Evolutionary conservation across 106 monocot genomes (phyloP), one percentile per base, ranked within the genome.

Genomic region (Acanthochlamys bracteata): DNA sequence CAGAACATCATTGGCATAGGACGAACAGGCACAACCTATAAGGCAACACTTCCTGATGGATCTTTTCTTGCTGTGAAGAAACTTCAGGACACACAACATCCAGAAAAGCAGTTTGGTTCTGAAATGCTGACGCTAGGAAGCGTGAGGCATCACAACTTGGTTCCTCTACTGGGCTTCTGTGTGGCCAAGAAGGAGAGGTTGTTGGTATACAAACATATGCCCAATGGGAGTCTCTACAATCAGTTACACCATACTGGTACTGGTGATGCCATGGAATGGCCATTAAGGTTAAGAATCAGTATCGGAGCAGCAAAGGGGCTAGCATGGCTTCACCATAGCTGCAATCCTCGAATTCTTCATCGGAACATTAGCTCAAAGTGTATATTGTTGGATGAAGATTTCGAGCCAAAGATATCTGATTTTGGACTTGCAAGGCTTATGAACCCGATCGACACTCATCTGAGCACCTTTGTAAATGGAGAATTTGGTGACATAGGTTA

Each of bases 401-500:
- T 66, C 11, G 88, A 88, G 62, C 76, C 88, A 10, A 80, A 78
- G 56, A 88, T 88, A 59, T 83, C 83, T 7, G 78, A 83, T 42
- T 88, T 83, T 64, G 88, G 88, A 14, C 83, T 88, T 17, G 80
- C 88, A 49, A 77, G 88, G 69, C 59, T 88, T 39, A 76, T 83
- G 80, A 80, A 83, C 26, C 80, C 83, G 0, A 53, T 80, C 14
- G 83, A 83, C 64, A 87, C 86, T 4, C 88, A 88, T 69, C 75
- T 88, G 16, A 87, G 86, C 52, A 83, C 86, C 4, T 87, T 87
- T 45, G 76, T 87, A 9, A 87, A 87, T 69, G 86, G 79, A 10
- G 83, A 83, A 47, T 87, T 88, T 56, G 88, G 83, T 20, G 88
- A 88, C 47, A 58, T 83, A 61, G 87, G 87, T 19, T 88, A 88